phyloP scores from a whole-genome alignment of 495 filamentous ascomycete genomes.

The Astrothelium subdiscretum region DNA sequence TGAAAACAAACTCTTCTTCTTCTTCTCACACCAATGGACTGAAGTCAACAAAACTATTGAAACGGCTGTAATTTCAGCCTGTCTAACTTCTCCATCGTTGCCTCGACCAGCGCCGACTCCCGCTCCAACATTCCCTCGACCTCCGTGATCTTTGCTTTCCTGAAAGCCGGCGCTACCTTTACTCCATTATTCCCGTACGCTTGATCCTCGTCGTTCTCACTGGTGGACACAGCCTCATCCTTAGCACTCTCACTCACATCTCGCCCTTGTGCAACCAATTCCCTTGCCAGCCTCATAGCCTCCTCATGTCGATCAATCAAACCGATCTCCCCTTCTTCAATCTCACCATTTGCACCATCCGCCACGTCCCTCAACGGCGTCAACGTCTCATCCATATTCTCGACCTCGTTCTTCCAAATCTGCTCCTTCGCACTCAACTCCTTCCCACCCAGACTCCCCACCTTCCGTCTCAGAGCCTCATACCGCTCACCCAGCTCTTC shows the following conservation, averaged over 20 bases:
- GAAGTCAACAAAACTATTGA: neutral
- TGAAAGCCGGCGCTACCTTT: constrained; percentile 18
- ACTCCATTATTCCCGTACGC: constrained; percentile 3
- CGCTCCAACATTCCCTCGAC: constrained; percentile 20
- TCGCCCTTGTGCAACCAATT: constrained; percentile 15
- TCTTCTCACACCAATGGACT: too few species aligned
- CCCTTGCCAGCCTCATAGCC: constrained; percentile 13
- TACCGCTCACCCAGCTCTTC: constrained; percentile 47
- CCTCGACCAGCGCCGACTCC: constrained; percentile 20
- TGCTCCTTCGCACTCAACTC: constrained; percentile 45
- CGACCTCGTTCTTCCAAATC: constrained; percentile 23
- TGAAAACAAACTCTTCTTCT: too few species aligned
- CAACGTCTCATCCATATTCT: constrained; percentile 31
- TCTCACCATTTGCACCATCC: constrained; percentile 38
- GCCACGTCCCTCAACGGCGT: constrained; percentile 45
- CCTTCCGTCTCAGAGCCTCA: constrained; percentile 50
- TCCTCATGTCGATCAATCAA: constrained; percentile 18
- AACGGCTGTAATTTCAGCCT: constrained; percentile 8
- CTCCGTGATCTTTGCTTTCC: constrained; percentile 19
- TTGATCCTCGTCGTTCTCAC: neutral
- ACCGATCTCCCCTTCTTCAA: constrained; percentile 22
- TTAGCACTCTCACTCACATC: constrained; percentile 2
- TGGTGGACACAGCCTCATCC: neutral
- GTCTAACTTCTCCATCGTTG: constrained; percentile 14
- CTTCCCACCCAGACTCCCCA: constrained; percentile 45